phyloP scores from a whole-genome alignment of 495 filamentous ascomycete species.

The Chlorociboria aeruginascens region DNA sequence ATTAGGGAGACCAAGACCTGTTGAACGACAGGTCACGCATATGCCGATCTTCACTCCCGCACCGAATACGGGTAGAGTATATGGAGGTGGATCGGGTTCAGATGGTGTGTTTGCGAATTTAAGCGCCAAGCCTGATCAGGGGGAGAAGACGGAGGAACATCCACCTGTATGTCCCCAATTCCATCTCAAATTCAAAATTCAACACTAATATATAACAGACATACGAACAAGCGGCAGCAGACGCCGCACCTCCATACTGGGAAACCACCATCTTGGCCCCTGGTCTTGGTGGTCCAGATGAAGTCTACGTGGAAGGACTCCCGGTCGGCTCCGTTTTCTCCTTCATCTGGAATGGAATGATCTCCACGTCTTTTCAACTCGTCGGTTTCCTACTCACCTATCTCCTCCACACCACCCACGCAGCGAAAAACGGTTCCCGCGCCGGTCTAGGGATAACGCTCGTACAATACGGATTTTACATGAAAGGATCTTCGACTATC shows the following conservation, averaged over 20 bases:
- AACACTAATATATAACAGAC: slow-evolving; percentile 44
- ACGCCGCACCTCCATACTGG: slow-evolving; percentile 96
- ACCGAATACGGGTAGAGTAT: slow-evolving; percentile 28
- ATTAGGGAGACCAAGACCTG: slow-evolving; percentile 4
- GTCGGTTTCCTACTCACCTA: slow-evolving; percentile 97
- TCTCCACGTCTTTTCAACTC: slow-evolving; percentile 94
- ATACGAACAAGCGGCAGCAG: slow-evolving; percentile 96
- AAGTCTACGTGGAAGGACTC: slow-evolving; percentile 92
- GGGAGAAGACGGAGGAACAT: slow-evolving; percentile 76
- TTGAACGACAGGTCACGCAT: slow-evolving; percentile 21
- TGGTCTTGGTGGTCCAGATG: slow-evolving; percentile 66
- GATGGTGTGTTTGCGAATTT: slow-evolving; percentile 97
- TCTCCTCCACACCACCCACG: slow-evolving; percentile 93
- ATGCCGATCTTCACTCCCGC: slow-evolving; percentile 20
- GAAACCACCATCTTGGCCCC: slow-evolving; percentile 96
- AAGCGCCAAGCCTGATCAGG: slow-evolving; percentile 78
- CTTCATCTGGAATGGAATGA: slow-evolving; percentile 98
- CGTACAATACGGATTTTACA: slow-evolving; percentile 93
- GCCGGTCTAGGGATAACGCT: slow-evolving; percentile 90
- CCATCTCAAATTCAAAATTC: background rate
- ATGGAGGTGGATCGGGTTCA: slow-evolving; percentile 55
- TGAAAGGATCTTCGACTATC: slow-evolving; percentile 47
- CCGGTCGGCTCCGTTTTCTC: slow-evolving; percentile 92
- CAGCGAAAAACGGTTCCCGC: slow-evolving; percentile 91
- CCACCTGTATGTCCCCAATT: slow-evolving; percentile 62